Evolutionary conservation across 257 asterid species (phyloP).

Genomic region (Coffea eugenioides): DNA sequence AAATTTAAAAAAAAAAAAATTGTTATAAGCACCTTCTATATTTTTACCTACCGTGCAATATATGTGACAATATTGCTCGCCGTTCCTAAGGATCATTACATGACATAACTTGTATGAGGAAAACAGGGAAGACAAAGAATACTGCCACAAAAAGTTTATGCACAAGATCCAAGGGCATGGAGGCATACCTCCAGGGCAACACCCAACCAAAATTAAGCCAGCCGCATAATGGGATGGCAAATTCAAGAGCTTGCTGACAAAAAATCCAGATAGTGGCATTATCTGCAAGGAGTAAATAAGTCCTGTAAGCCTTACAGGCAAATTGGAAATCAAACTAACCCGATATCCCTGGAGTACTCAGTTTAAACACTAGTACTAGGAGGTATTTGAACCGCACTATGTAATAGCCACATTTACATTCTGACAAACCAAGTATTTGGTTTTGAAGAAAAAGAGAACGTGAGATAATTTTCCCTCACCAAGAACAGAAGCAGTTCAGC

Average conservation of each 20-base stretch:
- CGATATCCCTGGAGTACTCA: neutral
- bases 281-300: conserved; percentile 41
- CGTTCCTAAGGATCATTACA: conserved; percentile 54
- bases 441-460: neutral
- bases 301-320: neutral
- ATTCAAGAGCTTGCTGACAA: conserved; percentile 79
- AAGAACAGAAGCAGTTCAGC: neutral
- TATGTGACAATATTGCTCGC: conserved; percentile 94
- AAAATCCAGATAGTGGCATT: conserved; percentile 83
- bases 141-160: neutral
- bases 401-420: neutral
- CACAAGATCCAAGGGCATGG: neutral
- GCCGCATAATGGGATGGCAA: conserved; percentile 93
- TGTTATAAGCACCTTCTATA: neutral
- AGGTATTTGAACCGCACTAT: neutral
- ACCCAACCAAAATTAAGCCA: conserved; percentile 84
- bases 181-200: conserved; percentile 91
- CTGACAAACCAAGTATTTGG: neutral
- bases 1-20: neutral
- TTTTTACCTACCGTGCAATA: conserved; percentile 74
- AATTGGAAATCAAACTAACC: neutral
- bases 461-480: neutral
- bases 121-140: conserved; percentile 2
- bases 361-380: neutral
- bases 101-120: conserved; percentile 6